Evolutionary conservation across 2,329 filamentous ascomycete species (phyloP).

Genomic region (Exophiala sp.): DNA sequence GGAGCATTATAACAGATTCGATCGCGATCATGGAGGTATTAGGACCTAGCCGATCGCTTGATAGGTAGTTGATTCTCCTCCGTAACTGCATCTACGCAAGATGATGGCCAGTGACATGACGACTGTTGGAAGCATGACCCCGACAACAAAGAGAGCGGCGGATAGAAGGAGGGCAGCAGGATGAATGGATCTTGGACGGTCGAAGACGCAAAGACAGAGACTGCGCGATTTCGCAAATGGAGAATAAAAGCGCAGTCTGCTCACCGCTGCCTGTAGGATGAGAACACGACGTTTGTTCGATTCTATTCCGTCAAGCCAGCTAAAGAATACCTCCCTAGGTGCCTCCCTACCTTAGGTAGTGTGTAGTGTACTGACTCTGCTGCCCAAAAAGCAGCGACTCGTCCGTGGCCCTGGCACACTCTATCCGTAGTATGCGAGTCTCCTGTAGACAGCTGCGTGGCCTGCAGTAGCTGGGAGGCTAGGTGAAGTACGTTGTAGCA

Average conservation of each 20-base stretch:
- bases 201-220: not conserved
- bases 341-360: no score
- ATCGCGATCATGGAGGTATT: not conserved
- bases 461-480: not conserved
- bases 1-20: not conserved
- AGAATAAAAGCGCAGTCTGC: not conserved
- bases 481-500: no score
- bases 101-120: not conserved
- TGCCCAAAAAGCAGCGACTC: slow-evolving; percentile 18
- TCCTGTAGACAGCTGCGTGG: not conserved
- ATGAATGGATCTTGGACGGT: not conserved
- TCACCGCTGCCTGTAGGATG: not conserved
- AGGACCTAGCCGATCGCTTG: not conserved
- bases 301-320: not conserved
- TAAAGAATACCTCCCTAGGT: no score
- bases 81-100: not conserved
- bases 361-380: not conserved
- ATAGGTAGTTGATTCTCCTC: not conserved
- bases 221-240: not conserved
- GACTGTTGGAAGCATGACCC: not conserved
- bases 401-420: slow-evolving; percentile 6
- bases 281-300: no score
- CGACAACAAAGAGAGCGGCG: not conserved
- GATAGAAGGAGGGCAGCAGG: not conserved
- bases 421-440: not conserved